These are phyloP conservation scores for Phialemoniopsis sp. DNA, from an alignment of 2,329 filamentous ascomycete genomes.

Conservation along the genomic window DNA sequence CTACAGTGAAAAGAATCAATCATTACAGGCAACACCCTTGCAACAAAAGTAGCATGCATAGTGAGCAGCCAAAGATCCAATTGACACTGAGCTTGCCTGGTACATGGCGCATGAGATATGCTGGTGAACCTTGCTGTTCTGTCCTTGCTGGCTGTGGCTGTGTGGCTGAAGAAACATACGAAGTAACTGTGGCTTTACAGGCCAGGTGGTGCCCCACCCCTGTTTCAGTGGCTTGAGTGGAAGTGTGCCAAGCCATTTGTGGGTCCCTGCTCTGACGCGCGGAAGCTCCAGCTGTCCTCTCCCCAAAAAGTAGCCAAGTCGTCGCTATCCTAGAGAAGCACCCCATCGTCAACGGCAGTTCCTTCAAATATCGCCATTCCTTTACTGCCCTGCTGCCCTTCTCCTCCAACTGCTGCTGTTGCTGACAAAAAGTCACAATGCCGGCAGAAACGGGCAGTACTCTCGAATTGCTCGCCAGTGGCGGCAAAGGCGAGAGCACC, in stretches of 20 bases:
- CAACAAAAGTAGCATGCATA: too few species aligned
- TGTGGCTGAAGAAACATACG: too few species aligned
- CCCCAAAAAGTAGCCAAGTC: slow-evolving; percentile 5
- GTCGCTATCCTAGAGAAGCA: neutral
- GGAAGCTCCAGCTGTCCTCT: slow-evolving; percentile 16
- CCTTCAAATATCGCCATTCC: slow-evolving; percentile 4
- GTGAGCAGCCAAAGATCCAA: too few species aligned
- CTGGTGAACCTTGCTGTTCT: too few species aligned
- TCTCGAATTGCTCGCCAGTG: slow-evolving; percentile 64
- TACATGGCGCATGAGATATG: too few species aligned
- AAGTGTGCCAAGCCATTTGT: slow-evolving; percentile 4
- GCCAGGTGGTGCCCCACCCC: too few species aligned
- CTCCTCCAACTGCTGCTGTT: neutral
- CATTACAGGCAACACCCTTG: too few species aligned
- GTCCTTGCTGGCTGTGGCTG: too few species aligned
- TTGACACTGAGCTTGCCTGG: too few species aligned
- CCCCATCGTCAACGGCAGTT: neutral
- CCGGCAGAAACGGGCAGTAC: slow-evolving; percentile 27
- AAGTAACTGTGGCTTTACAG: too few species aligned
- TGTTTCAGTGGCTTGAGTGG: too few species aligned
- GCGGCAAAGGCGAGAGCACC: slow-evolving; percentile 75
- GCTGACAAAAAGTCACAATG: slow-evolving; percentile 30
- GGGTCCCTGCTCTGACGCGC: slow-evolving; percentile 1
- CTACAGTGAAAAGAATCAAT: too few species aligned
- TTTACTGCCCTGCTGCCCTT: neutral